Conservation (phyloP, 257 asterid genomes). For the Pogostemon cablin region DNA sequence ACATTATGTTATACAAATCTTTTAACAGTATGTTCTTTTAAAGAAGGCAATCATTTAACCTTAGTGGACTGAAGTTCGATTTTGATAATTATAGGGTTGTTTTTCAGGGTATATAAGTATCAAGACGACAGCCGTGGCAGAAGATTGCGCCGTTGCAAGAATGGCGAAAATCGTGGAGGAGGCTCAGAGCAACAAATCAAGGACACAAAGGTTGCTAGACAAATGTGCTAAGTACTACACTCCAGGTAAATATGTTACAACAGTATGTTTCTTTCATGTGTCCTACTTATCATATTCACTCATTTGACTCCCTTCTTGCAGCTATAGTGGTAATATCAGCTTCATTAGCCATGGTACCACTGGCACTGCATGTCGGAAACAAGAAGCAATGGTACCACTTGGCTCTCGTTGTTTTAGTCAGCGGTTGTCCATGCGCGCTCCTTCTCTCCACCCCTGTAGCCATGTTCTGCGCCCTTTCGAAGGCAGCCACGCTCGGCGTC, state of each 20-base stretch:
- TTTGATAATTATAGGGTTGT: background rate
- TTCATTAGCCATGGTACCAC: conserved; percentile 61
- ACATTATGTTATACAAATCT: too few species aligned
- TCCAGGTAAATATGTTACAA: conserved; percentile 53
- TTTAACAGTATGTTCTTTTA: too few species aligned
- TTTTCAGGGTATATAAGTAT: conserved; percentile 65
- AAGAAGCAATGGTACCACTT: conserved; percentile 67
- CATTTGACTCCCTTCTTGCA: conserved; percentile 36
- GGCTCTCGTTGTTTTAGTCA: conserved; percentile 79
- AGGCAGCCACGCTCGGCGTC: conserved; percentile 79
- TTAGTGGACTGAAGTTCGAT: background rate
- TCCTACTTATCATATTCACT: too few species aligned
- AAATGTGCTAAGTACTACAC: conserved; percentile 86
- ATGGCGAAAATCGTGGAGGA: conserved; percentile 92
- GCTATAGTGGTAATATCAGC: conserved; percentile 59
- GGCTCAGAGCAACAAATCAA: conserved; percentile 79
- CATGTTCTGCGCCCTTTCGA: conserved; percentile 82
- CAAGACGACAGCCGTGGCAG: conserved; percentile 62
- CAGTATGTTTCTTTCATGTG: background rate
- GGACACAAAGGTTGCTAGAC: conserved; percentile 71
- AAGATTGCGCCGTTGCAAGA: conserved; percentile 82
- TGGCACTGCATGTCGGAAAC: conserved; percentile 48
- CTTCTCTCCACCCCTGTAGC: conserved; percentile 91
- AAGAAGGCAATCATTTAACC: too few species aligned
- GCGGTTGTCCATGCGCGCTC: conserved; percentile 92